A percentile compares a stretch with the other conserved stretches of the same genome.
phyloP scores from a whole-genome alignment of 805 yeast genomes.

The Spathaspora hagerdaliae region DNA sequence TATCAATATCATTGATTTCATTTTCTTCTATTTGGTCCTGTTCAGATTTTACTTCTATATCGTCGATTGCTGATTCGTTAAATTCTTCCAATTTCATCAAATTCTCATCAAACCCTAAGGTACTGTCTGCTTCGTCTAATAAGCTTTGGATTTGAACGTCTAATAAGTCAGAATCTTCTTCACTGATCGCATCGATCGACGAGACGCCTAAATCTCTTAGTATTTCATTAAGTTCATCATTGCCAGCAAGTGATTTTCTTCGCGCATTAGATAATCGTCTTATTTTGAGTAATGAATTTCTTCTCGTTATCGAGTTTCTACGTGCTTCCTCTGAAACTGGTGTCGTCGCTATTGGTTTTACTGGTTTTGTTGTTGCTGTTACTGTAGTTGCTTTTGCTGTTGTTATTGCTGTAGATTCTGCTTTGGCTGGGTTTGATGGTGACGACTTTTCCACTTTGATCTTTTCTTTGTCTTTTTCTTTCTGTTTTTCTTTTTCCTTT shows the following conservation, averaged over 20 bases:
- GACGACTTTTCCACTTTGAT: not conserved
- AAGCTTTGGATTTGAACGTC: constrained; percentile 31
- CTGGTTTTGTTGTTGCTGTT: not conserved
- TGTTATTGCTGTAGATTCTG: constrained; percentile 1
- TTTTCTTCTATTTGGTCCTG: constrained; percentile 11
- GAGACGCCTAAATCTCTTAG: constrained; percentile 33
- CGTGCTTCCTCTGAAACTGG: not conserved
- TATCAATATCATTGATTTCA: constrained; percentile 14
- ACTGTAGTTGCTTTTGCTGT: not conserved
- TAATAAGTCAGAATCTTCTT: constrained; percentile 20
- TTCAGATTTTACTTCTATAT: constrained; percentile 24
- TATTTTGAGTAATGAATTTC: constrained; percentile 14
- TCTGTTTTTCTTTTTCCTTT: not conserved
- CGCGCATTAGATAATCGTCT: constrained; percentile 34
- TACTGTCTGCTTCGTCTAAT: constrained; percentile 20
- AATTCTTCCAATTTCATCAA: constrained; percentile 13
- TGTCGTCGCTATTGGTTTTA: not conserved
- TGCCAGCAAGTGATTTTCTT: constrained; percentile 35
- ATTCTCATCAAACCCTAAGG: constrained; percentile 8
- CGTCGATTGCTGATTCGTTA: constrained; percentile 21
- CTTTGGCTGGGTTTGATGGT: constrained; percentile 10
- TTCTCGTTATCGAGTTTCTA: constrained; percentile 6
- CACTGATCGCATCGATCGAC: constrained; percentile 25
- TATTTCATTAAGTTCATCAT: constrained; percentile 36
- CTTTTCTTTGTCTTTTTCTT: not conserved